phyloP scores from a whole-genome alignment of 345 rosid genomes.

The Sisymbrium irio region DNA sequence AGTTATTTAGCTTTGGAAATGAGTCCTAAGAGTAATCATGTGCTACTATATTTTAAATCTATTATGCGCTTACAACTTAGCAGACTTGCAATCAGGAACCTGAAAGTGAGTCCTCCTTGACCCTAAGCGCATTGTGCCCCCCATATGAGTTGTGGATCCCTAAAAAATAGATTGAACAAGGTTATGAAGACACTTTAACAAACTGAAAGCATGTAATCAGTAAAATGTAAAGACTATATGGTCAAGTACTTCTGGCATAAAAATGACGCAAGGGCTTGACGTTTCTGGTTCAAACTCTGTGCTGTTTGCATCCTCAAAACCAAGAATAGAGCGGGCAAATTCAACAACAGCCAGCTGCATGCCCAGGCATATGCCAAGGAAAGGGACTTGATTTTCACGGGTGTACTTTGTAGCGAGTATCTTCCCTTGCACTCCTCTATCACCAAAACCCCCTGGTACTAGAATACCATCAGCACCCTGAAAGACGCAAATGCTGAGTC shows the following conservation, averaged over 20 bases:
- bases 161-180: constrained; percentile 28
- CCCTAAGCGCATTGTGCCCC: constrained; percentile 83
- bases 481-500: constrained; percentile 7
- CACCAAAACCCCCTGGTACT: constrained; percentile 93
- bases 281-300: constrained; percentile 75
- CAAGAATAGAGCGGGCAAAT: constrained; percentile 71
- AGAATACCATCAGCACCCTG: constrained; percentile 76
- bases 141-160: constrained; percentile 87
- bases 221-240: neutral
- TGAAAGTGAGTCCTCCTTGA: constrained; percentile 72
- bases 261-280: constrained; percentile 67
- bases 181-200: neutral
- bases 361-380: constrained; percentile 79
- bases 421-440: constrained; percentile 84
- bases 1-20: neutral
- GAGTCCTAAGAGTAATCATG: neutral
- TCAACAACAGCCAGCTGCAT: constrained; percentile 89
- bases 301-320: constrained; percentile 66
- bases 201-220: neutral
- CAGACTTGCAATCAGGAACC: constrained; percentile 66
- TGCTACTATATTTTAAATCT: neutral
- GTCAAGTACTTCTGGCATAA: constrained; percentile 71
- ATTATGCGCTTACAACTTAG: constrained; percentile 52
- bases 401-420: constrained; percentile 79
- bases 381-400: constrained; percentile 71